These are phyloP conservation scores for Trypanosoma brucei DNA, from an alignment of 208 protist species.

Conservation along the genomic window DNA sequence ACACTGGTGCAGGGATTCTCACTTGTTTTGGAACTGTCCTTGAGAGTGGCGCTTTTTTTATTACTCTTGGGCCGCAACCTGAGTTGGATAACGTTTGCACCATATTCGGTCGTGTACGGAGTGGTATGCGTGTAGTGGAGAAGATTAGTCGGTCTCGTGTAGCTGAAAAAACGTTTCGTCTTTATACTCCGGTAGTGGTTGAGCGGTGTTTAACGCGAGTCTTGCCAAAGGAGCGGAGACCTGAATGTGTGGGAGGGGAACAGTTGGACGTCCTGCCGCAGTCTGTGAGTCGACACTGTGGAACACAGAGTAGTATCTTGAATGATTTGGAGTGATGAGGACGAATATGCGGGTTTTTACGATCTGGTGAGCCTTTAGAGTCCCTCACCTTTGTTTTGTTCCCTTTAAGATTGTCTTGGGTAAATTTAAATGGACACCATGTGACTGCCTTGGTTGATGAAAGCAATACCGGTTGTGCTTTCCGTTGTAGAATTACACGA, in stretches of 20 bases:
- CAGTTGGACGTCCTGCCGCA: not conserved
- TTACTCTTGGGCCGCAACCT: slow-evolving; percentile 60
- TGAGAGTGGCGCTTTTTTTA: slow-evolving; percentile 25
- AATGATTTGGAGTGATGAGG: slow-evolving; percentile 4
- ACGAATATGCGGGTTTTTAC: not conserved
- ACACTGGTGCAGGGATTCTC: slow-evolving; percentile 61
- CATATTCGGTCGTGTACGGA: slow-evolving; percentile 59
- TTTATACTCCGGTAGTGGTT: slow-evolving; percentile 38
- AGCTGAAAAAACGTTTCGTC: slow-evolving; percentile 18
- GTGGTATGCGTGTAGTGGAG: slow-evolving; percentile 39
- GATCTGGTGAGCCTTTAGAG: too few species aligned
- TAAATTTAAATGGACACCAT: too few species aligned
- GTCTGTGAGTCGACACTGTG: not conserved
- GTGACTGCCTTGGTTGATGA: too few species aligned
- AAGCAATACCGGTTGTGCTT: too few species aligned
- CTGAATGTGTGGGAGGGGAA: slow-evolving; percentile 29
- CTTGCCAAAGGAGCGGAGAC: slow-evolving; percentile 12
- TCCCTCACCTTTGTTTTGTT: too few species aligned
- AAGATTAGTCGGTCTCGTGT: slow-evolving; percentile 33
- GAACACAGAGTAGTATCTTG: not conserved
- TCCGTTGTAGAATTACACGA: too few species aligned
- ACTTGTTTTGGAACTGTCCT: slow-evolving; percentile 20
- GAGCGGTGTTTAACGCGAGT: slow-evolving; percentile 21
- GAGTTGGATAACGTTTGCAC: slow-evolving; percentile 36
- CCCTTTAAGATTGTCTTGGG: too few species aligned